Base-by-base conservation (phyloP, 148 eudicot species). In the Rhododendron griersonianum region DNA sequence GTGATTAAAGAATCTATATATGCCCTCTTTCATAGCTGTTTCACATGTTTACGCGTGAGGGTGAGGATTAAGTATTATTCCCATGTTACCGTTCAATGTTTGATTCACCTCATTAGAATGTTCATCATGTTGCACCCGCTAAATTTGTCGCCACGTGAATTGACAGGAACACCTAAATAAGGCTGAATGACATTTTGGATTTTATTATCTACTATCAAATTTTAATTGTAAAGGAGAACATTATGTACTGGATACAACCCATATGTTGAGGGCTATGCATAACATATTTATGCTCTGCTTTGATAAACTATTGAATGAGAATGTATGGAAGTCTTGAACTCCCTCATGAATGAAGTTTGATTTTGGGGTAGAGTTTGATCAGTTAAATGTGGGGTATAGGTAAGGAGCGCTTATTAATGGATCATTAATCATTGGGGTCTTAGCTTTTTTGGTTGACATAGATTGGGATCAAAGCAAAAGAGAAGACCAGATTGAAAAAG, bases 21-120 rank as follows among this genome's bases (percentile, higher is more conserved):
- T 30, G 0, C 45, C 0, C 0, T 1, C 0, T 53, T 15, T 1
- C 1, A 55, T 2, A 14, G 1, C 1, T 0, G 1, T 55, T 55
- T 55, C 61, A 55, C 61, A 18, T 55, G 61, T 5, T 55, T 16
- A 16, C 16, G 6, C 1, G 19, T 55, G 61, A 16, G 0, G 21
- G 23, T 55, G 55, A 10, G 11, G 50, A 0, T 51, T 13, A 13
- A 51, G 55, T 28, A 30, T 14, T 14, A 30, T 28, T 4, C 77
- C 15, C 77, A 73, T 73, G 18, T 13, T 73, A 13, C 39, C 44
- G 9, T 33, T 74, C 23, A 73, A 73, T 45, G 39, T 73, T 14
- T 35, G 77, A 15, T 73, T 73, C 78, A 28, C 28, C 69, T n/a
- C 0, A 7, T 21, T 23, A 63, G n/a, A 63, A 63, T 3, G 5